A percentile compares a stretch with the other conserved stretches of the same genome.
Conservation (phyloP, 345 rosid species). For the Corchorus olitorius region DNA sequence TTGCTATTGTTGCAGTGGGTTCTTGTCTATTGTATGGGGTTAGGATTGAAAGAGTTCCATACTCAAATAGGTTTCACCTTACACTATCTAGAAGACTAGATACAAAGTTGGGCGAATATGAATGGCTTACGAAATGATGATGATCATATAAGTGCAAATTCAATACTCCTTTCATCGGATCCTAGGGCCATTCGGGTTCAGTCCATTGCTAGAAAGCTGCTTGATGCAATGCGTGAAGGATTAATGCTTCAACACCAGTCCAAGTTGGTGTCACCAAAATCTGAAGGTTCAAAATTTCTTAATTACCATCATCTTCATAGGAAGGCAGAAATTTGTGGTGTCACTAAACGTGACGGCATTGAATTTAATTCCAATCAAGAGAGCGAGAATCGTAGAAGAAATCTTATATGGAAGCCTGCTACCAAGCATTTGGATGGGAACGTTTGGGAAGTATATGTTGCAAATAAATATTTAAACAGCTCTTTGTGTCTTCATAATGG, state of each 20-base stretch:
- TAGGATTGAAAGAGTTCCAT: conserved; percentile 1
- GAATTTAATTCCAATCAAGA: no score
- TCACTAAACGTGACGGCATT: no score
- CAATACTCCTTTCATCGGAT: neutral
- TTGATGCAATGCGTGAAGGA: neutral
- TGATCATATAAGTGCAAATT: no score
- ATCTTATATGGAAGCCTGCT: neutral
- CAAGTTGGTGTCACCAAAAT: neutral
- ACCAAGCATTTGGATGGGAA: conserved; percentile 1
- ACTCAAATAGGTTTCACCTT: neutral
- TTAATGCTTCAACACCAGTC: neutral
- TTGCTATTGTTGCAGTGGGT: neutral
- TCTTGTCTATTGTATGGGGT: neutral
- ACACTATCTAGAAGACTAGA: neutral
- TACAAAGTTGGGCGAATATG: neutral
- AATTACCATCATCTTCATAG: no score
- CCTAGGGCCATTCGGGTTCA: neutral
- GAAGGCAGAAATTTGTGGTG: no score
- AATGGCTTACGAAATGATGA: no score
- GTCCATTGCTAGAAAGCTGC: neutral
- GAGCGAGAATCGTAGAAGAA: neutral
- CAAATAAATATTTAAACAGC: neutral
- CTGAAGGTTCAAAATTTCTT: no score
- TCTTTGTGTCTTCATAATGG: neutral
- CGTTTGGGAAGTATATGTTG: neutral